These are phyloP conservation scores for Sarocladium brachiariae DNA, from an alignment of 2,329 filamentous ascomycete genomes.

Conservation along the genomic window DNA sequence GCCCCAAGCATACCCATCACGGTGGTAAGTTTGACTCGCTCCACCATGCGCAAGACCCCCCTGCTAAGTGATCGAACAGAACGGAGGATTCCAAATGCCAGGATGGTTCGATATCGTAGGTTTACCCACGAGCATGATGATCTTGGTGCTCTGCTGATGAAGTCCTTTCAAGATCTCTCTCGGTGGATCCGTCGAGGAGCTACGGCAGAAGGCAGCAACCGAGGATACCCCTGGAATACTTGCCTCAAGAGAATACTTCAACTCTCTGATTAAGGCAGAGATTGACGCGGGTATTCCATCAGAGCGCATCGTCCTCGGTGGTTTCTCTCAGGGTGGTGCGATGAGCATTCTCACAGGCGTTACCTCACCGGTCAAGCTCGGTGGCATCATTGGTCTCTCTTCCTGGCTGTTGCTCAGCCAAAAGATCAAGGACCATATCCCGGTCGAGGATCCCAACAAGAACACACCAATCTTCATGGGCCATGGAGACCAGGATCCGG, in stretches of 20 bases:
- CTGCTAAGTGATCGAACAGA: slow-evolving; percentile 36
- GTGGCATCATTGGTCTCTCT: slow-evolving; percentile 81
- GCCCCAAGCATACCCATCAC: slow-evolving; percentile 83
- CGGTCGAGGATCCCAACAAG: slow-evolving; percentile 38
- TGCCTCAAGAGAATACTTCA: slow-evolving; percentile 66
- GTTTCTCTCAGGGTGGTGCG: slow-evolving; percentile 82
- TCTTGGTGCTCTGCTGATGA: too few relatives aligned
- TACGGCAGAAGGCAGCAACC: slow-evolving; percentile 21
- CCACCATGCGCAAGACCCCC: neutral
- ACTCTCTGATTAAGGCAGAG: slow-evolving; percentile 72
- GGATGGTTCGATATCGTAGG: slow-evolving; percentile 83
- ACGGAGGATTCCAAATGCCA: slow-evolving; percentile 72
- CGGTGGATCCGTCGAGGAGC: slow-evolving; percentile 24
- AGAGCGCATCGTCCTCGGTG: slow-evolving; percentile 77
- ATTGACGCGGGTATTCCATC: slow-evolving; percentile 74
- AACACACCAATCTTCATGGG: slow-evolving; percentile 82
- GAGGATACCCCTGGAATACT: slow-evolving; percentile 71
- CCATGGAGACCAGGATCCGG: slow-evolving; percentile 71
- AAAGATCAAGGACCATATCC: slow-evolving; percentile 36
- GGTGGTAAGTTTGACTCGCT: slow-evolving; percentile 25
- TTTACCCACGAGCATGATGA: too few relatives aligned
- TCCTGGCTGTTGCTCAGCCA: slow-evolving; percentile 66
- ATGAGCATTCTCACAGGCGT: slow-evolving; percentile 78
- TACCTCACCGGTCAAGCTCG: slow-evolving; percentile 66
- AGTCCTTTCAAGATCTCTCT: slow-evolving; percentile 32